Evolutionary conservation across 2,329 filamentous ascomycete genomes (phyloP), one percentile per base, ranked within the genome.

Genomic region (Calonectria multiphialidica): DNA sequence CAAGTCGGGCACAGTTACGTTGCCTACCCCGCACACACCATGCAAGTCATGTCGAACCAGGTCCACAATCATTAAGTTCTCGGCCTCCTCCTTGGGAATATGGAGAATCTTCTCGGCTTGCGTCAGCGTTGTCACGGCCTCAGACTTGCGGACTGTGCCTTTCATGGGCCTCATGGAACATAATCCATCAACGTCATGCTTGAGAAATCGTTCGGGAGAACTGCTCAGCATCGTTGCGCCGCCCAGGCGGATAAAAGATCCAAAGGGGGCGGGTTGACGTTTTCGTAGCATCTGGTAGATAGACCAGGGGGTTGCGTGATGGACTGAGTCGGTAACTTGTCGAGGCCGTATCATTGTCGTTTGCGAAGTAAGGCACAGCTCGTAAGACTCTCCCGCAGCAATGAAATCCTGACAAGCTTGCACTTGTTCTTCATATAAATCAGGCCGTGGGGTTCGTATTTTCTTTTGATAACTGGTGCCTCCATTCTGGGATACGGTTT

Each of bases 31-130:
- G 72, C 93, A 95, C 10, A 98, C 92, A n/a, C 93, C 91, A 82
- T 97, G 94, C 15, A 98, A 87, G 82, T 98, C 96, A 80, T 98
- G 96, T 0, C 96, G 91, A n/a, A 98, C 97, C 1, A 98, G 88
- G 82, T 98, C 96, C 2, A 98, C 96, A 78, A 98, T 98, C 97
- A 98, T 98, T 28, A 98, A 89, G 80, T 98, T 98, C 86, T 98
- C 96, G 0, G 96, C 96, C 78, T 94, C 92, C 83, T 98, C 97
- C 82, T 98, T 98, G 25, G 94, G 93, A 0, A 94, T 90, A 70
- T 93, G 91, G 16, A 98, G 89, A 45, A 97, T 90, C 33, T 86
- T 85, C 72, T 93, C 91, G 1, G 96, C 96, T 78, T 94, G 89
- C 6, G 88, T 89, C n/a, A 93, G 87, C 0, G 93, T 97, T 44